Conservation (phyloP, 495 filamentous ascomycete species). For the Aspergillus affinis region DNA sequence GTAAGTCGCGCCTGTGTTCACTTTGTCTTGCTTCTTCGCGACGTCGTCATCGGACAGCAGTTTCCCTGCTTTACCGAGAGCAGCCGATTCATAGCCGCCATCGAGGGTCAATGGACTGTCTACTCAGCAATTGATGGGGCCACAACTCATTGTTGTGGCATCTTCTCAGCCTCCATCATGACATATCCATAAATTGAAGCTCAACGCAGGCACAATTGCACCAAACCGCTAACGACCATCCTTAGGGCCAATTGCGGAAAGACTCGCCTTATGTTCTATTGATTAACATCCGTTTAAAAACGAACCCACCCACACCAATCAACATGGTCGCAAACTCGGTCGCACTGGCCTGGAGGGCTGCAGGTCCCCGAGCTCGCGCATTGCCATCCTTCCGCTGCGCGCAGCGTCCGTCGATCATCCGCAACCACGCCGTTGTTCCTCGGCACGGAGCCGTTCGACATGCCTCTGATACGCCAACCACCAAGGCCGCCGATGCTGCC, state of each 20-base stretch:
- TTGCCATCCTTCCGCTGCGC: constrained; percentile 24
- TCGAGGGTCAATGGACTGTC: background rate
- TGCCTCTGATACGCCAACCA: constrained; percentile 25
- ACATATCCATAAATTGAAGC: background rate
- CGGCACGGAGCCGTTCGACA: constrained; percentile 25
- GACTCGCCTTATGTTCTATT: background rate
- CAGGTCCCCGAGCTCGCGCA: constrained; percentile 32
- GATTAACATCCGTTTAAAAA: no score
- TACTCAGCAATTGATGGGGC: background rate
- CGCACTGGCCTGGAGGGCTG: constrained; percentile 28
- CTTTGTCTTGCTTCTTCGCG: background rate
- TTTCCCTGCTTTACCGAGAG: background rate
- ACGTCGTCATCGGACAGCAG: background rate
- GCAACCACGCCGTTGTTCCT: constrained; percentile 18
- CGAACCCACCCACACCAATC: background rate
- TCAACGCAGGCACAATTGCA: background rate
- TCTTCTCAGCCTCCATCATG: background rate
- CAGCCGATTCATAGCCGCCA: background rate
- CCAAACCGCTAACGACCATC: background rate
- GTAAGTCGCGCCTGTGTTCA: constrained; percentile 1
- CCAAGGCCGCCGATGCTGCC: constrained; percentile 3
- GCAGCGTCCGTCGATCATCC: constrained; percentile 25
- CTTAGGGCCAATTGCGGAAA: background rate
- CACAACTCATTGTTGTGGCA: background rate
- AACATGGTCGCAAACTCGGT: constrained; percentile 30